Evolutionary conservation across 2,329 filamentous ascomycete species (phyloP), one percentile per base, ranked within the genome.

Genomic region (Aspergillus sp.): DNA sequence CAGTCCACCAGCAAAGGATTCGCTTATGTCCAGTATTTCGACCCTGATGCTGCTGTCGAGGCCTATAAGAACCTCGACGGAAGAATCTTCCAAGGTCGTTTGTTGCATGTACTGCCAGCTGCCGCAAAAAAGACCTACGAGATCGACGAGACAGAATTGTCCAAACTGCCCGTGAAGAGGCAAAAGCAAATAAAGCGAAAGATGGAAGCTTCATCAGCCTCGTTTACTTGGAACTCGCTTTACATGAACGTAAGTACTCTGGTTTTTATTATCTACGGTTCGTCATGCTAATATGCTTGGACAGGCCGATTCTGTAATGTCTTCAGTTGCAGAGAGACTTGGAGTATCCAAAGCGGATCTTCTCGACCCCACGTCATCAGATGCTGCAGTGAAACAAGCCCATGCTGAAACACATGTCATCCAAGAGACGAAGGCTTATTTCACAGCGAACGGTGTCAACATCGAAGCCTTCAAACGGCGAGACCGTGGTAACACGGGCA

Each of bases 161-260:
- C 91, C 0, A 94, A 96, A 67, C 70, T 98, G 58, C 91, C 93
- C 13, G 74, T 97, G 55, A 97, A 96, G 72, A 93, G 94, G 68
- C 93, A 97, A 68, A 89, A 89, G 59, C 81, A 94, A 60, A 86
- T 97, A 57, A 88, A 86, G 65, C 87, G 86, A 61, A 94, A 88
- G 70, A 79, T 84, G 44, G 85, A 91, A 60, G 88, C 90, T 19
- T 79, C 86, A 7, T 85, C 84, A 25, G 82, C 80, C 43, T 83
- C 81, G 1, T 97, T 97, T 72, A 95, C 91, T 66, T 98, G 93
- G 93, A 98, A 98, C 74, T 91, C 90, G n/a, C 76, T 98, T n/a
- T 98, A 93, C 69, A 94, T 98, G 87, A 96, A 86, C 69, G 86
- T 89, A 72, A 66, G 65, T 65, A 19, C 9, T 39, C 9, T 20